phyloP scores from a whole-genome alignment of 345 rosid species.

The Abelmoschus esculentus region DNA sequence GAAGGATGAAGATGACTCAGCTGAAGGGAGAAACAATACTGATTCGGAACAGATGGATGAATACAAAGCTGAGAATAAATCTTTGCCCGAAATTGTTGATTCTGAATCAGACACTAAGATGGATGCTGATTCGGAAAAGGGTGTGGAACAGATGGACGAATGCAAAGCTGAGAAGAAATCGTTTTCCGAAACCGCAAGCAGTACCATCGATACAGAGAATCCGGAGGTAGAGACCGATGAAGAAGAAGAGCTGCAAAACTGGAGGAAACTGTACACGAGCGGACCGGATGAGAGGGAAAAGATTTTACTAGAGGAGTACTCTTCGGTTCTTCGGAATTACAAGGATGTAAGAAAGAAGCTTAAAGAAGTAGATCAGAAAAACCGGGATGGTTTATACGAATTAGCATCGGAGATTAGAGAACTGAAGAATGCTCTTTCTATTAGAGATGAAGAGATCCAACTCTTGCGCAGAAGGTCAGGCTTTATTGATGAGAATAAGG shows the following conservation, averaged over 20 bases:
- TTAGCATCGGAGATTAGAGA: neutral
- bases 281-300: conserved; percentile 66
- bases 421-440: no score
- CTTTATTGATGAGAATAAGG: no score
- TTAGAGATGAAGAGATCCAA: no score
- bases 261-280: conserved; percentile 52
- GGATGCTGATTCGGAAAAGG: conserved; percentile 13
- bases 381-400: conserved; percentile 59
- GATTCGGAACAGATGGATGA: no score
- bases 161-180: conserved; percentile 13
- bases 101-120: conserved; percentile 18
- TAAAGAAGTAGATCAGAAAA: conserved; percentile 53
- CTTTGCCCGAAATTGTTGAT: no score
- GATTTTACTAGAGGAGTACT: conserved; percentile 10
- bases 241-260: conserved; percentile 44
- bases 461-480: no score
- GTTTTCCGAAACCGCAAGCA: conserved; percentile 30
- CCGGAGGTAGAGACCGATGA: conserved; percentile 32
- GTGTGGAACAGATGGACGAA: conserved; percentile 5
- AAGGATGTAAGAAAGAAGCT: no score
- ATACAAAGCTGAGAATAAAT: no score
- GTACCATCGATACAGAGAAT: conserved; percentile 23
- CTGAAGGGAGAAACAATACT: no score
- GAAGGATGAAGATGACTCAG: no score
- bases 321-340: no score